Evolutionary conservation across 2,329 filamentous ascomycete species (phyloP).

Genomic region (Aspergillus novoparasiticus): DNA sequence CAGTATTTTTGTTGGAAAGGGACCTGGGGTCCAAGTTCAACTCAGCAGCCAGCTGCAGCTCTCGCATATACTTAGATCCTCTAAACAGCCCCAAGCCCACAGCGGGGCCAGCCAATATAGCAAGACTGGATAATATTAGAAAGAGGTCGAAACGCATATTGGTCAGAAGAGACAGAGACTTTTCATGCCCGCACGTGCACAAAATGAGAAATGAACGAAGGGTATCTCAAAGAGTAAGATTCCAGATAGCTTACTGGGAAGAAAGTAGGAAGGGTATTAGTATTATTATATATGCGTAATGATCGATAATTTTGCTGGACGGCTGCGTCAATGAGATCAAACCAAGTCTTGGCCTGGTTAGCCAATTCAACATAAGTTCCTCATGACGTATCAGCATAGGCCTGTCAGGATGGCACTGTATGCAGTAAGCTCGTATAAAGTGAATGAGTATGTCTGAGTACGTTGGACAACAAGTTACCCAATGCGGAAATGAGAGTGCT

Average conservation of each 20-base stretch:
- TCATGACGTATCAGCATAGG: not conserved
- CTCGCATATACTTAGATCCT: constrained; percentile 15
- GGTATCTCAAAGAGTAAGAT: not conserved
- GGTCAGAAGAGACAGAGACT: not conserved
- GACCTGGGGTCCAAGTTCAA: constrained; percentile 22
- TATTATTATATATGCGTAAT: not conserved
- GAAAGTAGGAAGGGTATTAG: not conserved
- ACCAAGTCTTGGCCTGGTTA: not conserved
- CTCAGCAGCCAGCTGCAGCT: constrained; percentile 23
- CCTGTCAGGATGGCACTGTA: constrained; percentile 10
- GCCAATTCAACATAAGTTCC: not conserved
- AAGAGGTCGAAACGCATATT: constrained; percentile 8
- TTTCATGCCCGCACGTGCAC: not conserved
- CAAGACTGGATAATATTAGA: constrained; percentile 1
- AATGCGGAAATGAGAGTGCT: constrained; percentile 3
- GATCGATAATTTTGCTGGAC: not conserved
- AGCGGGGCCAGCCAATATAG: constrained; percentile 14
- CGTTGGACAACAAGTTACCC: constrained; percentile 8
- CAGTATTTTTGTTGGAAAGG: not conserved
- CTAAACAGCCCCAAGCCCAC: constrained; percentile 17
- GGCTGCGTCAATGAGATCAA: not conserved
- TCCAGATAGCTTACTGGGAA: not conserved
- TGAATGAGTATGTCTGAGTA: not conserved
- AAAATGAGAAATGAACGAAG: not conserved
- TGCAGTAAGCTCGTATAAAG: constrained; percentile 10